Evolutionary conservation across 495 filamentous ascomycete species (phyloP).

Genomic region (Astrothelium subdiscretum): DNA sequence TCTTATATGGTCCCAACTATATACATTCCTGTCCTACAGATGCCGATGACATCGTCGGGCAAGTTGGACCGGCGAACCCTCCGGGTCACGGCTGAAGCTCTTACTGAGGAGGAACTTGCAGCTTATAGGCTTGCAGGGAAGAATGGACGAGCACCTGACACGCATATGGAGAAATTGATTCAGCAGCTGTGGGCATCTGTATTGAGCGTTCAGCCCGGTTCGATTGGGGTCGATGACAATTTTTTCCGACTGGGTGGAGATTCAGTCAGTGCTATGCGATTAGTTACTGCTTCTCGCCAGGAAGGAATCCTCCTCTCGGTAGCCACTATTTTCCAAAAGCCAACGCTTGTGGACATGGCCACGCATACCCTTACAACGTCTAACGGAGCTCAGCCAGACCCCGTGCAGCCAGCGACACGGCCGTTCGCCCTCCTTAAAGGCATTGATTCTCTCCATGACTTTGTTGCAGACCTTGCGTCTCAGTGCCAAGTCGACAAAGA

Average conservation of each 20-base stretch:
- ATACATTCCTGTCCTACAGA: slow-evolving; percentile 48
- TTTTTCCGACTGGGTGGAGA: slow-evolving; percentile 23
- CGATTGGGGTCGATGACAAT: slow-evolving; percentile 15
- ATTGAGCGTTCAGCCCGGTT: background rate
- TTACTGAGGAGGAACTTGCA: slow-evolving; percentile 2
- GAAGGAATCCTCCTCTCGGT: slow-evolving; percentile 38
- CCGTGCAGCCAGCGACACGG: slow-evolving; percentile 15
- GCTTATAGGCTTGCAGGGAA: background rate
- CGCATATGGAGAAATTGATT: background rate
- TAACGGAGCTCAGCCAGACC: slow-evolving; percentile 4
- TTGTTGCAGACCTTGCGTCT: slow-evolving; percentile 36
- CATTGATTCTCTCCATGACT: slow-evolving; percentile 15
- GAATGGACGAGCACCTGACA: background rate
- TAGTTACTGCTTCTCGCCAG: slow-evolving; percentile 17
- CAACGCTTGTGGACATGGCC: slow-evolving; percentile 38
- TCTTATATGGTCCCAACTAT: slow-evolving; percentile 57
- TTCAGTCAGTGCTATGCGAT: slow-evolving; percentile 19
- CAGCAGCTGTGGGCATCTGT: background rate
- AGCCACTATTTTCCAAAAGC: slow-evolving; percentile 38
- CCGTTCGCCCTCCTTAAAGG: slow-evolving; percentile 38
- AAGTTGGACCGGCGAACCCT: slow-evolving; percentile 49
- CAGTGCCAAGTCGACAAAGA: slow-evolving; percentile 34
- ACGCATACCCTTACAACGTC: slow-evolving; percentile 34
- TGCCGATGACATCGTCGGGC: slow-evolving; percentile 53
- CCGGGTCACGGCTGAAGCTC: slow-evolving; percentile 18